Evolutionary conservation across 169 alveolate genomes (phyloP).

Genomic region (Plasmodium sp.): DNA sequence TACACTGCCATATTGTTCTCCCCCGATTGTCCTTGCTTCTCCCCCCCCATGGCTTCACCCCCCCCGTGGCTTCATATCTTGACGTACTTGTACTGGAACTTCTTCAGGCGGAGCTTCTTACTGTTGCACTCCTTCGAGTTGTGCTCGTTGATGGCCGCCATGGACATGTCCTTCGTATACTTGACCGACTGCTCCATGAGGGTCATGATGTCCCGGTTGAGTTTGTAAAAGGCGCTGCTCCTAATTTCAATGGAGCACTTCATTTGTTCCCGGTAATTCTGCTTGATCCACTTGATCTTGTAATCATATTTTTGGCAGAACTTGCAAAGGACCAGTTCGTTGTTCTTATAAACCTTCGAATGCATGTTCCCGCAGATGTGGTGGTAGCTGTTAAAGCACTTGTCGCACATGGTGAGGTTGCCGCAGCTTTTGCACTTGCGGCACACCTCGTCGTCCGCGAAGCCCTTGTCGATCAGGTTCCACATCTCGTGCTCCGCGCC

Average conservation of each 20-base stretch:
- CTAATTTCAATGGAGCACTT: slow-evolving; percentile 30
- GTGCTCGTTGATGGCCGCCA: slow-evolving; percentile 23
- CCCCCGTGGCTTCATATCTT: background rate
- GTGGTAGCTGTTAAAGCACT: slow-evolving; percentile 56
- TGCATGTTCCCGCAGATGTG: slow-evolving; percentile 48
- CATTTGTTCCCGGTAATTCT: slow-evolving; percentile 15
- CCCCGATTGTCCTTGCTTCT: background rate
- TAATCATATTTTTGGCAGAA: slow-evolving; percentile 62
- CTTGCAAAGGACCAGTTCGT: slow-evolving; percentile 37
- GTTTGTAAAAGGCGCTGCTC: slow-evolving; percentile 52
- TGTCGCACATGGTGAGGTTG: slow-evolving; percentile 52
- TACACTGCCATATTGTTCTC: background rate
- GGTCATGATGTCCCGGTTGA: slow-evolving; percentile 21
- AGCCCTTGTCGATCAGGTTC: slow-evolving; percentile 62
- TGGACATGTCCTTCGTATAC: slow-evolving; percentile 25
- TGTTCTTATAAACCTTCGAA: slow-evolving; percentile 29
- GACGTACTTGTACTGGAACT: slow-evolving; percentile 57
- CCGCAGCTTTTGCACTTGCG: slow-evolving; percentile 66
- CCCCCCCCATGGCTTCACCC: background rate
- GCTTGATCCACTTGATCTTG: slow-evolving; percentile 40
- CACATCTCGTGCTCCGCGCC: slow-evolving; percentile 60
- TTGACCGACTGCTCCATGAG: slow-evolving; percentile 37
- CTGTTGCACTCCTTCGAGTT: slow-evolving; percentile 30
- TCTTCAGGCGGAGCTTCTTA: slow-evolving; percentile 8
- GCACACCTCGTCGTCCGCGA: slow-evolving; percentile 69